Conservation (phyloP, 2,329 filamentous ascomycete genomes). For the Diplodia seriata region DNA sequence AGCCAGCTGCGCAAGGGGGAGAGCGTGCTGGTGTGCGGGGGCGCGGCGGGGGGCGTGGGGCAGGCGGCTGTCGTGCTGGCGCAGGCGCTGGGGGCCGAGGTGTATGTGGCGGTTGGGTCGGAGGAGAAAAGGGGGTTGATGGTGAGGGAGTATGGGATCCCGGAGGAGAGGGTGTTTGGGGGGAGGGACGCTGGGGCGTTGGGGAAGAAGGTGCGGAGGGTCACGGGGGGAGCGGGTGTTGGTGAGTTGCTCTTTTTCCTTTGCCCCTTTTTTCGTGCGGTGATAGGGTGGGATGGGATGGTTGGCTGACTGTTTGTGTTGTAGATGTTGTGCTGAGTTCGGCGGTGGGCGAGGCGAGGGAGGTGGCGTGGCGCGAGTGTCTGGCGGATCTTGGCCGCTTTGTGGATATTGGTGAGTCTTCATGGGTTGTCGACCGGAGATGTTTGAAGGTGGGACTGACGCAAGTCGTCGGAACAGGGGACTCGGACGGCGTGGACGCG, state of each 20-base stretch:
- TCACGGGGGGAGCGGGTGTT: slow-evolving; percentile 42
- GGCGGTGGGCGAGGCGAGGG: too few relatives aligned
- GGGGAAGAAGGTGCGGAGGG: slow-evolving; percentile 35
- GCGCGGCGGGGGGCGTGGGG: slow-evolving; percentile 41
- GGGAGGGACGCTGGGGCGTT: slow-evolving; percentile 41
- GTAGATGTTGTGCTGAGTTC: too few relatives aligned
- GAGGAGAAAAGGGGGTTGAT: slow-evolving; percentile 21
- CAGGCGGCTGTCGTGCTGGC: slow-evolving; percentile 41
- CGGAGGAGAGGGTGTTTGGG: slow-evolving; percentile 43
- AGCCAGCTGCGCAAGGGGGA: slow-evolving; percentile 33
- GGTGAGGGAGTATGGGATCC: slow-evolving; percentile 32
- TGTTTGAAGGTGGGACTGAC: background rate
- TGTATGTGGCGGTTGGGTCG: slow-evolving; percentile 42
- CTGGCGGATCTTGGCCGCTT: slow-evolving; percentile 43
- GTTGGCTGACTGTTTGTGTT: too few relatives aligned
- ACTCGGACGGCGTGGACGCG: slow-evolving; percentile 15
- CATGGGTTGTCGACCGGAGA: background rate
- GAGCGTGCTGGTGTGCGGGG: slow-evolving; percentile 43
- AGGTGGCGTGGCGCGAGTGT: slow-evolving; percentile 7
- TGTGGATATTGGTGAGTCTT: slow-evolving; percentile 36
- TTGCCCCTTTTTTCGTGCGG: too few relatives aligned
- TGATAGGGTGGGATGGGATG: too few relatives aligned
- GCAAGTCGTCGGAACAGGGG: background rate
- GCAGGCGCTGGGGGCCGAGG: slow-evolving; percentile 35
- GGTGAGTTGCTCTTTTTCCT: background rate